phyloP scores from a whole-genome alignment of 768 basidiomycete species.

The Heimioporus sp. region DNA sequence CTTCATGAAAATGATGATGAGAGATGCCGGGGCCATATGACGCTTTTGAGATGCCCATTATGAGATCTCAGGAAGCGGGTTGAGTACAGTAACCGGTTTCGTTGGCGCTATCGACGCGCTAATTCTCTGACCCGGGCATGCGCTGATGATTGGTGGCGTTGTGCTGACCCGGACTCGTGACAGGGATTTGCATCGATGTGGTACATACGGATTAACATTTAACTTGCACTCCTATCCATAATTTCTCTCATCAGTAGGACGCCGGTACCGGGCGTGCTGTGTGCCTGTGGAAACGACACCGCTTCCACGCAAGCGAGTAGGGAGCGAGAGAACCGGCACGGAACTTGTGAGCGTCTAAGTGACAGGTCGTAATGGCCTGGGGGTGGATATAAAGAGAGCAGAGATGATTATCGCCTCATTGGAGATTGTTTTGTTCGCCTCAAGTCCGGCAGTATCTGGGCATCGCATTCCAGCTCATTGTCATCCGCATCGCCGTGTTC shows the following conservation, averaged over 20 bases:
- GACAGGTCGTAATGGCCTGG: background rate
- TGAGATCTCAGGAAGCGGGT: conserved; percentile 20
- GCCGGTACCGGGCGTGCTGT: no score
- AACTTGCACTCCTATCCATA: no score
- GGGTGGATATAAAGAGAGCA: background rate
- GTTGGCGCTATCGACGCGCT: conserved; percentile 10
- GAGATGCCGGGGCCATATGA: conserved; percentile 82
- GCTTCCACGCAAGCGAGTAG: no score
- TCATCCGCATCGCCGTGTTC: no score
- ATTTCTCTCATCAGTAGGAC: no score
- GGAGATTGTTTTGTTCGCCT: no score
- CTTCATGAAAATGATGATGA: conserved; percentile 41
- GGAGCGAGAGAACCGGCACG: background rate
- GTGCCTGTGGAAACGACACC: no score
- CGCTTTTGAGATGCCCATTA: conserved; percentile 43
- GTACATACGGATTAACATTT: no score
- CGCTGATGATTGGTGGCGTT: background rate
- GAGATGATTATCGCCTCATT: no score
- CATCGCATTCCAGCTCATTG: no score
- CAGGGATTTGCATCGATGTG: background rate
- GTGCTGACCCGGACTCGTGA: conserved; percentile 4
- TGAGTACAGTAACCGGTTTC: conserved; percentile 22
- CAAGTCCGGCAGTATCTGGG: no score
- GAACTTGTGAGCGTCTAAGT: background rate
- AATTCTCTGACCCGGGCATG: conserved; percentile 18